Base-by-base conservation (phyloP, 768 basidiomycete species). In the Trametes cubensis region DNA sequence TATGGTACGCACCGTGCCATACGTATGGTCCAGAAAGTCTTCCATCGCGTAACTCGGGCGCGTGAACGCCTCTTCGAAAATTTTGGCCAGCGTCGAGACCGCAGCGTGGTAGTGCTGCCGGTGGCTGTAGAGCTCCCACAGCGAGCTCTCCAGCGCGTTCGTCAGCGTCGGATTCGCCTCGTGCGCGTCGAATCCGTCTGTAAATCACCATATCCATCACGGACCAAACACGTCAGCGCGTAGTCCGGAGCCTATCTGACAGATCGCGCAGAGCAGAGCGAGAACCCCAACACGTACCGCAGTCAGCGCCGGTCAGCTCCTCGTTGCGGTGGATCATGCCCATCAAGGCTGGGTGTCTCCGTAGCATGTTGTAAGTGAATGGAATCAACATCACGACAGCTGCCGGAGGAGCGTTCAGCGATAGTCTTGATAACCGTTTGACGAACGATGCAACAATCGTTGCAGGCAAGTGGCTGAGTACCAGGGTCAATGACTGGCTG, bases 21-120 rank as follows among this genome's bases (percentile, higher is more conserved):
- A 94, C 2, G 91, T 90, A 71, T 98, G 96, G 73, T 98, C 97
- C 71, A 98, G 74, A 74, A 98, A 99, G 72, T 98, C 96, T 67
- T 98, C 96, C 85, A 97, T 84, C 15, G 85, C 79, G 74, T 95
- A 98, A 39, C 80, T 81, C 18, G 89, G 92, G 71, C 96, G 98
- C n/a, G 94, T 98, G 76, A 99, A 97, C 5, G 90, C 88, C 71
- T 95, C 94, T 14, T 81, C 81, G 67, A 97, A 92, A 57, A 99
- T 88, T 70, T 88, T 88, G 28, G 86, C 87, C 48, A 98, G 74
- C 0, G 92, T 92, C n/a, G 92, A 86, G n/a, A 96, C 89, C 0
- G 86, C 83, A 1, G 90, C 78, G 63, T 95, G 87, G 71, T 98
- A 98, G 74, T 99, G 96, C 23, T 79, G 74, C 61, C 83, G 79